phyloP scores from a whole-genome alignment of 2,329 filamentous ascomycete genomes.

The Fusarium brevicatenulatum region DNA sequence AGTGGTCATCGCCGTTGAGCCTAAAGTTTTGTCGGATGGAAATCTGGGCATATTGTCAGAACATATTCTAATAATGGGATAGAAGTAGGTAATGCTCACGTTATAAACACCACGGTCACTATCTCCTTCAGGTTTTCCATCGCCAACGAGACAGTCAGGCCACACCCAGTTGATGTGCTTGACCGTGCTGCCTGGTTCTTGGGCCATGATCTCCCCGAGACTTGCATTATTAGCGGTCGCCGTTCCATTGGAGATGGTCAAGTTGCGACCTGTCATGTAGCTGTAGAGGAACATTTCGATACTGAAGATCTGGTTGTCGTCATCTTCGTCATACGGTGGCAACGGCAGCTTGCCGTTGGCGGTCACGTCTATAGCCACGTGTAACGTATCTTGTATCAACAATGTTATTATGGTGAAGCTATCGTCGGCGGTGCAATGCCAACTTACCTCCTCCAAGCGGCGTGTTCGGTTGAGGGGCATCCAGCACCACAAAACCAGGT shows the following conservation, averaged over 20 bases:
- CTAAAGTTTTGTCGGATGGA: conserved; percentile 77
- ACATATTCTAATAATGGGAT: background rate
- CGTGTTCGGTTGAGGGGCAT: conserved; percentile 72
- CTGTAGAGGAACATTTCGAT: conserved; percentile 75
- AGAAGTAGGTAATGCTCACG: conserved; percentile 51
- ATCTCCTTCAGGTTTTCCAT: conserved; percentile 59
- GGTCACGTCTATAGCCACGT: conserved; percentile 74
- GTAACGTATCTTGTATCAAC: conserved; percentile 58
- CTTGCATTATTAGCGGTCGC: conserved; percentile 61
- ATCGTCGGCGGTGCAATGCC: background rate
- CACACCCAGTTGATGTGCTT: conserved; percentile 79
- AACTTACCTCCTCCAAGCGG: conserved; percentile 70
- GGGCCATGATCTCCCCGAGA: conserved; percentile 65
- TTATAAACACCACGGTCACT: conserved; percentile 71
- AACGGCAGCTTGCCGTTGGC: conserved; percentile 72
- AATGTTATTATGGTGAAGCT: conserved; percentile 7
- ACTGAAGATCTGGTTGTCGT: conserved; percentile 67
- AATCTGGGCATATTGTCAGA: conserved; percentile 57
- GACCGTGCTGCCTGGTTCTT: conserved; percentile 74
- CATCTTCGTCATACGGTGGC: conserved; percentile 63
- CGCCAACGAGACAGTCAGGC: conserved; percentile 74
- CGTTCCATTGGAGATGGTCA: conserved; percentile 74
- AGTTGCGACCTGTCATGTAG: conserved; percentile 70
- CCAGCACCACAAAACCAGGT: conserved; percentile 72
- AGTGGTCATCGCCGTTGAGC: conserved; percentile 70